A percentile compares a stretch with the other conserved stretches of the same genome.
Evolutionary conservation across 805 yeast genomes (phyloP).

Genomic region (Ogataea saltuana): DNA sequence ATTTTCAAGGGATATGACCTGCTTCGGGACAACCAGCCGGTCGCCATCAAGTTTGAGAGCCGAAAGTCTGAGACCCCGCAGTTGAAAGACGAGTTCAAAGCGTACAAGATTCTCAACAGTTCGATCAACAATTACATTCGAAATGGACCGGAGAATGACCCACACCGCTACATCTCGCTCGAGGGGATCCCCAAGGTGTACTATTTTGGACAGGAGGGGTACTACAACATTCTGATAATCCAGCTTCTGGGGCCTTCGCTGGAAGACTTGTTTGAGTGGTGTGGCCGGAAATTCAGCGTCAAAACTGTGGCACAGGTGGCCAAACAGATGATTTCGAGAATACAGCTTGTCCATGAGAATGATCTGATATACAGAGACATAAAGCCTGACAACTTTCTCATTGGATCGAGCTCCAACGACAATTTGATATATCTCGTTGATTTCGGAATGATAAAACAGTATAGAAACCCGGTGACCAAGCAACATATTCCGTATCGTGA

Average conservation of each 20-base stretch:
- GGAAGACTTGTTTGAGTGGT: slow-evolving; percentile 86
- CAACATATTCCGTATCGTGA: slow-evolving; percentile 84
- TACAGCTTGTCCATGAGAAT: slow-evolving; percentile 73
- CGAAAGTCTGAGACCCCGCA: slow-evolving; percentile 84
- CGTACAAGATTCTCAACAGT: slow-evolving; percentile 69
- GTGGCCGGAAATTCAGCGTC: slow-evolving; percentile 71
- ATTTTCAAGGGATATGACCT: slow-evolving; percentile 80
- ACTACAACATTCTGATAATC: slow-evolving; percentile 73
- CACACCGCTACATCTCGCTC: slow-evolving; percentile 29
- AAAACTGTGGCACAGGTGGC: slow-evolving; percentile 76
- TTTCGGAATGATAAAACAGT: slow-evolving; percentile 87
- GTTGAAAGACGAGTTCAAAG: slow-evolving; percentile 75
- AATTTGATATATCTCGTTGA: slow-evolving; percentile 74
- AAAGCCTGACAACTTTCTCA: slow-evolving; percentile 79
- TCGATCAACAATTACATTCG: slow-evolving; percentile 38
- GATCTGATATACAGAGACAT: slow-evolving; percentile 79
- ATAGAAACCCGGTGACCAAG: slow-evolving; percentile 75
- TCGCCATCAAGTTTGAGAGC: slow-evolving; percentile 81
- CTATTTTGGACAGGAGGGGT: slow-evolving; percentile 83
- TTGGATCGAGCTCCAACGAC: slow-evolving; percentile 56
- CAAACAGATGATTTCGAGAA: slow-evolving; percentile 72
- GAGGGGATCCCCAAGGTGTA: slow-evolving; percentile 81
- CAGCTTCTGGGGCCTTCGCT: slow-evolving; percentile 82
- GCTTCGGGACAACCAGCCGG: slow-evolving; percentile 57
- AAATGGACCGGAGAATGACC: slow-evolving; percentile 28